Percentiles rank a stretch among this genome's conserved stretches.
These are phyloP conservation scores for Venturiaceae sp. DNA, from an alignment of 2,329 filamentous ascomycete species.

Conservation along the genomic window DNA sequence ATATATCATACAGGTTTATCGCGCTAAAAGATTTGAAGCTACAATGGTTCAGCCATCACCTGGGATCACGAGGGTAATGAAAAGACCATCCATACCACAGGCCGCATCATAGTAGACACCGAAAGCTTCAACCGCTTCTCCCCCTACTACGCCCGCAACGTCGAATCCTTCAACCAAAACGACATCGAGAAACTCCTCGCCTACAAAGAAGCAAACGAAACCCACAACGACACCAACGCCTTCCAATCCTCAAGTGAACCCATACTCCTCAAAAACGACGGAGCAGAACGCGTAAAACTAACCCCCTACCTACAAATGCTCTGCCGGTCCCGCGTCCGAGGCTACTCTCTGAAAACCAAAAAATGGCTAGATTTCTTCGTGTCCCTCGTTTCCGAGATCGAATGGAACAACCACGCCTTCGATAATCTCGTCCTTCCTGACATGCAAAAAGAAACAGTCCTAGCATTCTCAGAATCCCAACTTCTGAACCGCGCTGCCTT, in stretches of 20 bases:
- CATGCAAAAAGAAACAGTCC: slow-evolving; percentile 37
- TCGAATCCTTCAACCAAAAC: neutral
- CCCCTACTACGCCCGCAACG: slow-evolving; percentile 3
- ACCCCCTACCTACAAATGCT: slow-evolving; percentile 11
- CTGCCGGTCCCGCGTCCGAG: slow-evolving; percentile 16
- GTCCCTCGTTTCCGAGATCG: slow-evolving; percentile 29
- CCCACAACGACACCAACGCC: neutral
- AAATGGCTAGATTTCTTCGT: slow-evolving; percentile 29
- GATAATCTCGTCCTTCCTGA: slow-evolving; percentile 37
- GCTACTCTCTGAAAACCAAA: slow-evolving; percentile 39
- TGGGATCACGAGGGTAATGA: slow-evolving; percentile 1
- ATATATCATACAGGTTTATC: neutral
- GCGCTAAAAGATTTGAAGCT: neutral
- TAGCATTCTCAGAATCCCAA: slow-evolving; percentile 36
- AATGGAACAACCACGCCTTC: slow-evolving; percentile 36
- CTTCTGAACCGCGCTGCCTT: neutral
- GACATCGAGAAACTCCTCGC: neutral
- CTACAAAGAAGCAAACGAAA: neutral
- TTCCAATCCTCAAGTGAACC: neutral
- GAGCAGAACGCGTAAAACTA: neutral
- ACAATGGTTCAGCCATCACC: neutral
- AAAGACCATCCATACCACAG: slow-evolving; percentile 21
- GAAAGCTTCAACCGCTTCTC: slow-evolving; percentile 24
- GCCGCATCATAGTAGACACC: slow-evolving; percentile 42
- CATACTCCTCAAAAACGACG: neutral